Conservation (phyloP, 2,329 filamentous ascomycete genomes). For the Colletotrichum simmondsii region DNA sequence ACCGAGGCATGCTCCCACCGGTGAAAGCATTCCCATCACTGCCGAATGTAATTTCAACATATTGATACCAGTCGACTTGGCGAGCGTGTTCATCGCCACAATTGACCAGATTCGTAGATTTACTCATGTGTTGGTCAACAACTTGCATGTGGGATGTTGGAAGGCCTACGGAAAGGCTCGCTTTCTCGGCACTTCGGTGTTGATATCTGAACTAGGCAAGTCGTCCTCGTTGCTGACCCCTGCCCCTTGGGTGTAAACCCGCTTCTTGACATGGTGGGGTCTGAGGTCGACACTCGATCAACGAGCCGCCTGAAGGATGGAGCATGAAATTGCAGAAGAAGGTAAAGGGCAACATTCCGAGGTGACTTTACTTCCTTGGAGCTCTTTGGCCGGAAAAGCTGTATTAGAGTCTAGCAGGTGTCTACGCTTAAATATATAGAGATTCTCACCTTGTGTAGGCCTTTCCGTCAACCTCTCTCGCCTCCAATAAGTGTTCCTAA, state of each 20-base stretch:
- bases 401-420: too few relatives aligned
- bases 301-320: not conserved
- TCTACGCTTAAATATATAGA: not conserved
- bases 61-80: constrained; percentile 1
- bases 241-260: not conserved
- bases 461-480: too few relatives aligned
- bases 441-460: too few relatives aligned
- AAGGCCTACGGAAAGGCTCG: not conserved
- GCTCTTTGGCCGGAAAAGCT: not conserved
- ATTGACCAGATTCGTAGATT: not conserved
- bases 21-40: not conserved
- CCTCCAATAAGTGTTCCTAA: too few relatives aligned
- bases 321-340: not conserved
- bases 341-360: not conserved
- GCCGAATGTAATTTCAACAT: constrained; percentile 9
- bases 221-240: constrained; percentile 1
- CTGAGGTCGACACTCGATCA: not conserved
- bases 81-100: constrained; percentile 2
- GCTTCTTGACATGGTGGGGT: not conserved
- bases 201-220: constrained; percentile 14
- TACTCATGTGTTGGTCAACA: constrained; percentile 16
- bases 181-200: constrained; percentile 18
- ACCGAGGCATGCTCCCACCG: not conserved
- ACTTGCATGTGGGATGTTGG: not conserved
- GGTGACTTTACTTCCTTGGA: not conserved